Percentiles rank a stretch among this genome's conserved stretches.
phyloP scores from a whole-genome alignment of 495 filamentous ascomycete genomes.

The Trichoderma parareesei region DNA sequence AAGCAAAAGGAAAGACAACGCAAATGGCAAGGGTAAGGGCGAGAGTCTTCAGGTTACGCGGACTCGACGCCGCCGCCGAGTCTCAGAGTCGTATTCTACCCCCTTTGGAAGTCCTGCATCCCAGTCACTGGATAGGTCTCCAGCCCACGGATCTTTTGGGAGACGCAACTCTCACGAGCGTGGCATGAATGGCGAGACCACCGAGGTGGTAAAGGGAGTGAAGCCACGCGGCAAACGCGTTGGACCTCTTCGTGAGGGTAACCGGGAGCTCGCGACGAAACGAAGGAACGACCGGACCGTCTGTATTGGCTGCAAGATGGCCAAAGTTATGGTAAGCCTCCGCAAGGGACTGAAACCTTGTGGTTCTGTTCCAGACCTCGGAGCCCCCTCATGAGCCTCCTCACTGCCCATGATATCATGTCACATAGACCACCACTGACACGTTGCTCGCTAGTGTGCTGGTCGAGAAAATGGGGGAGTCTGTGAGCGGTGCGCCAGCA shows the following conservation, averaged over 20 bases:
- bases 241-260: neutral
- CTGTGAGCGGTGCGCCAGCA: neutral
- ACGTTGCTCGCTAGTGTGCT: neutral
- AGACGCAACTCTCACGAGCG: neutral
- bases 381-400: neutral
- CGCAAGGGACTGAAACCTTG: too few relatives aligned
- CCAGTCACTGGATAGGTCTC: neutral
- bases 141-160: neutral
- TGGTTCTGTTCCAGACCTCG: neutral
- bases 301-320: constrained; percentile 7
- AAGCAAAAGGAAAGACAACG: too few relatives aligned
- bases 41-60: too few relatives aligned
- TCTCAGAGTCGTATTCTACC: too few relatives aligned
- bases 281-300: neutral
- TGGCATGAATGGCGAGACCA: neutral
- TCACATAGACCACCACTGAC: neutral
- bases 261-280: neutral
- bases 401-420: neutral
- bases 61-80: too few relatives aligned
- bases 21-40: too few relatives aligned
- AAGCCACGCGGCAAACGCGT: neutral
- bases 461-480: neutral
- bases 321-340: constrained; percentile 4
- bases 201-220: too few relatives aligned
- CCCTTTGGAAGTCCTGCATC: neutral